Evolutionary conservation across 2,329 filamentous ascomycete species (phyloP), one percentile per base, ranked within the genome.

Genomic region (Pyrenochaeta sp.): DNA sequence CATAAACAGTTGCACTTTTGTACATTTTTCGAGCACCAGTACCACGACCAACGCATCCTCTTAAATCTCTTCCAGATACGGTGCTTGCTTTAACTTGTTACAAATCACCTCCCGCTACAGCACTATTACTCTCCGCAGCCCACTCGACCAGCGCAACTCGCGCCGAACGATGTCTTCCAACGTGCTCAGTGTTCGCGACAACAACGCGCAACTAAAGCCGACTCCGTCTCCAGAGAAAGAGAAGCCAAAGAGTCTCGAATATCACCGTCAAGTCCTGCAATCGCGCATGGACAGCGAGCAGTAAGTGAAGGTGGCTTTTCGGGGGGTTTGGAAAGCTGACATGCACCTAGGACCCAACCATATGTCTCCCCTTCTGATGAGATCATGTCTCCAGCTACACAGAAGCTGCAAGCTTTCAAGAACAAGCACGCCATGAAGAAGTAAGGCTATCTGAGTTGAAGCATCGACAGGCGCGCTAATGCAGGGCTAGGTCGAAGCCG

Each of bases 321-420:
- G 10, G 25, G 42, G 13, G 34, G 43, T 3, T 44, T 19, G 47
- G 34, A 40, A 32, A 6, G n/a, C 70, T 76, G 59, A 76, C 44
- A 7, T n/a, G 10, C 8, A 12, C 45, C 65, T 68, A 78, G 80
- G 66, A 79, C 80, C 50, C 81, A 83, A 68, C 81, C 85, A 66
- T 94, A 93, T 79, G 83, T 93, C 76, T 93, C 90, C 19, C 92
- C 92, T 2, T 93, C 91, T n/a, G 92, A 96, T 78, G 88, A 88
- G 79, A 93, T 96, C 82, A 91, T 93, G 88, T 93, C 90, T 69
- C 92, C 92, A 36, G 93, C 91, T 78, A 91, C 89, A 19, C 89
- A 91, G 77, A 95, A 95, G 84, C 86, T 95, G 70, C 90, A 85
- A 63, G 89, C 90, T 40, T 87, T 93, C 78, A 90, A 91, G 79